These are phyloP conservation scores for Leishmania lainsoni DNA, from an alignment of 208 protist genomes.

Conservation along the genomic window DNA sequence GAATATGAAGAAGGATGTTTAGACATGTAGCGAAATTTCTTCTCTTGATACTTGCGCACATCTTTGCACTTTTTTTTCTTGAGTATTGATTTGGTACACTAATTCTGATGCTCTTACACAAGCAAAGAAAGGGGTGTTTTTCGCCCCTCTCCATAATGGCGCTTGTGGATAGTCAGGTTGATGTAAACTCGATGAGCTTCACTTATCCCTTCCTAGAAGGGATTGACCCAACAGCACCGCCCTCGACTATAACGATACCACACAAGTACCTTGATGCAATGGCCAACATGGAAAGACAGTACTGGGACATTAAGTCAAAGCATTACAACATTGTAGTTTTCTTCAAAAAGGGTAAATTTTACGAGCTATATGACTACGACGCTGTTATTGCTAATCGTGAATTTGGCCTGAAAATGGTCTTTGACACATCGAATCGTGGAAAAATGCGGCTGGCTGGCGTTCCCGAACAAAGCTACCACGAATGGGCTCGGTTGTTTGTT, in stretches of 20 bases:
- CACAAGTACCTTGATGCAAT: conserved; percentile 73
- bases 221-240: conserved; percentile 61
- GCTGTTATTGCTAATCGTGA: conserved; percentile 90
- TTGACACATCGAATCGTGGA: conserved; percentile 79
- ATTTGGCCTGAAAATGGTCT: conserved; percentile 95
- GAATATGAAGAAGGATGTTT: background rate
- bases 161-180: background rate
- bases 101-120: background rate
- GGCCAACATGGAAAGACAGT: conserved; percentile 94
- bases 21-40: background rate
- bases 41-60: background rate
- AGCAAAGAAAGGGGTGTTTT: background rate
- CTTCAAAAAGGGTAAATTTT: conserved; percentile 97
- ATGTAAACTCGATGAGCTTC: conserved; percentile 51
- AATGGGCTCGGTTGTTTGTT: conserved; percentile 93
- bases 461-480: conserved; percentile 90
- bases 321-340: conserved; percentile 94
- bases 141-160: background rate
- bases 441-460: conserved; percentile 95
- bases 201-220: conserved; percentile 78
- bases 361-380: conserved; percentile 95
- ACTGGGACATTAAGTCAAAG: conserved; percentile 95
- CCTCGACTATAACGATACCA: conserved; percentile 83
- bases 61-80: background rate
- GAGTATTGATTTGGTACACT: background rate